A percentile compares a stretch with the other conserved stretches of the same genome.
phyloP scores from a whole-genome alignment of 2,329 filamentous ascomycete genomes.

The Phaeomoniella chlamydospora region DNA sequence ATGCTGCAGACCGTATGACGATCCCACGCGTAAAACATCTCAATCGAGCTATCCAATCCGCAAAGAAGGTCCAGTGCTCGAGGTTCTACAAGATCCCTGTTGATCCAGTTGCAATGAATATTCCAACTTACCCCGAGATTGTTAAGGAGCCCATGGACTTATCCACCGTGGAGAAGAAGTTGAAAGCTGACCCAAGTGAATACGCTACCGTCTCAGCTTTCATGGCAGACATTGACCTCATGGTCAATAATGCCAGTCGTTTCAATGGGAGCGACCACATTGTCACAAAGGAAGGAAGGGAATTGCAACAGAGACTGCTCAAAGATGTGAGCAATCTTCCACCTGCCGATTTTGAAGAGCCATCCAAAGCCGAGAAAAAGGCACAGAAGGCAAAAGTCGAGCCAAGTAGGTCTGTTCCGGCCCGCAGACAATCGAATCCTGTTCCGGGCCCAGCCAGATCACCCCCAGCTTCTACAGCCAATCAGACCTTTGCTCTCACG shows the following conservation, averaged over 20 bases:
- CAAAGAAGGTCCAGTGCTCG: conserved; percentile 79
- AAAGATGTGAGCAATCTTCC: conserved; percentile 46
- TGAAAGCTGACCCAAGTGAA: conserved; percentile 47
- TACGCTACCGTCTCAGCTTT: conserved; percentile 63
- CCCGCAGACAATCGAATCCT: conserved; percentile 33
- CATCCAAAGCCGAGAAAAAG: conserved; percentile 48
- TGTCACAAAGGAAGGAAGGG: conserved; percentile 54
- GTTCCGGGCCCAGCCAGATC: conserved; percentile 28
- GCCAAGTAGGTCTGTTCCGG: conserved; percentile 24
- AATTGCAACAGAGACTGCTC: conserved; percentile 43
- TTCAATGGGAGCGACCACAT: conserved; percentile 75
- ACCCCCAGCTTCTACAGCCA: conserved; percentile 25
- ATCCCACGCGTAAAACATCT: conserved; percentile 28
- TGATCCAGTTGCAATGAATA: conserved; percentile 55
- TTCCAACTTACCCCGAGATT: conserved; percentile 59
- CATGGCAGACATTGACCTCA: conserved; percentile 57
- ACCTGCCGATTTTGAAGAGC: conserved; percentile 40
- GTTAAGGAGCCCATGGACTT: conserved; percentile 77
- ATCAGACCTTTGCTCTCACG: conserved; percentile 58
- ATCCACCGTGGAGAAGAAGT: conserved; percentile 61
- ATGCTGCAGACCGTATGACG: conserved; percentile 16
- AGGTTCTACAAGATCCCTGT: conserved; percentile 65
- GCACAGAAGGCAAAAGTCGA: conserved; percentile 22
- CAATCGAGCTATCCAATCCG: conserved; percentile 20
- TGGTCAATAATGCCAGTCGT: conserved; percentile 61